Conservation (phyloP, 1,284 basidiomycete species). For the Dichomitus squalens region DNA sequence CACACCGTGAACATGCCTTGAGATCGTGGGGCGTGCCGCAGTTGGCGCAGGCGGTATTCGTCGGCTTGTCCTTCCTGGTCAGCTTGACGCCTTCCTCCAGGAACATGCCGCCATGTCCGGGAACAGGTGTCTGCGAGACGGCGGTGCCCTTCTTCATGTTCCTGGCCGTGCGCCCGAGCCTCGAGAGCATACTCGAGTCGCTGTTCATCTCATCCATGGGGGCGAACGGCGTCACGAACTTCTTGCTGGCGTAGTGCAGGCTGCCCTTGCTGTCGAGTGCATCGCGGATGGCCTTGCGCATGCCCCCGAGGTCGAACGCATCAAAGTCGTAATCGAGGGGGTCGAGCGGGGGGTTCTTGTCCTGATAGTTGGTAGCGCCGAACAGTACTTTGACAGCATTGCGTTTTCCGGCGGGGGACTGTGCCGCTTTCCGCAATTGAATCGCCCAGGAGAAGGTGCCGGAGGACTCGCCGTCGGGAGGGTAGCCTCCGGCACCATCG, state of each 20-base stretch:
- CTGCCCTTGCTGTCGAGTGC: slow-evolving; percentile 10
- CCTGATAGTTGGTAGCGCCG: slow-evolving; percentile 10
- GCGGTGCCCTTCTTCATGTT: slow-evolving; percentile 9
- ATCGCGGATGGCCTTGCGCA: slow-evolving; percentile 12
- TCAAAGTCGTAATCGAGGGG: slow-evolving; percentile 15
- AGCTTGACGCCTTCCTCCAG: slow-evolving; percentile 4
- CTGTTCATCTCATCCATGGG: background rate
- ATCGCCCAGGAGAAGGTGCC: slow-evolving; percentile 4
- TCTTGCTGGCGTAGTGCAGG: slow-evolving; percentile 10
- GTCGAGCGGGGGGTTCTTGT: background rate
- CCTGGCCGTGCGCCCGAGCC: background rate
- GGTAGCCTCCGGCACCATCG: slow-evolving; percentile 16
- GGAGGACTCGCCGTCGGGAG: slow-evolving; percentile 9
- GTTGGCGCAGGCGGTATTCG: slow-evolving; percentile 7
- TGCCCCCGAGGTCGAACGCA: slow-evolving; percentile 13
- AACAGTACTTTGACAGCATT: slow-evolving; percentile 7
- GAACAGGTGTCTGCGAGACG: background rate
- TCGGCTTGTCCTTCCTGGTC: slow-evolving; percentile 3
- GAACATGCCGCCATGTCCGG: background rate
- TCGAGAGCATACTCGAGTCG: background rate
- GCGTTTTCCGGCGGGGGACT: background rate
- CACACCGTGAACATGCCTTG: slow-evolving; percentile 8
- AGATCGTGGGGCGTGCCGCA: slow-evolving; percentile 9
- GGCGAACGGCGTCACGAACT: slow-evolving; percentile 1
- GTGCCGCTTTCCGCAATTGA: background rate